phyloP scores from a whole-genome alignment of 2,329 filamentous ascomycete species.

The Dendrostoma leiphaemia region DNA sequence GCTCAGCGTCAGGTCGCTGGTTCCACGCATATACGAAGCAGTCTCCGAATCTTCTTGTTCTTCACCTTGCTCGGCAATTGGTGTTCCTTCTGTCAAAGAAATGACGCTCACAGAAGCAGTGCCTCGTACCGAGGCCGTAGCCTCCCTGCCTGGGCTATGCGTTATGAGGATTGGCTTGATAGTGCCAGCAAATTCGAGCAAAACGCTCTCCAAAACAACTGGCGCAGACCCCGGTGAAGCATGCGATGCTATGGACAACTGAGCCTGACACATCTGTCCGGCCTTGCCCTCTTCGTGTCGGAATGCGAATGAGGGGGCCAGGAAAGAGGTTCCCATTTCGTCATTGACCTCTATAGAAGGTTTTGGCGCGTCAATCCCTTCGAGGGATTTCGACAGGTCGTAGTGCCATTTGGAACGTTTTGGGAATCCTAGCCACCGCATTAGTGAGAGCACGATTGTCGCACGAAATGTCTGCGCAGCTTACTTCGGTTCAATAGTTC shows the following conservation, averaged over 20 bases:
- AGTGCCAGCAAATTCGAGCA: slow-evolving; percentile 55
- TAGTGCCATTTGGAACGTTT: slow-evolving; percentile 58
- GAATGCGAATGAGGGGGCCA: slow-evolving; percentile 40
- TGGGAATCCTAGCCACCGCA: slow-evolving; percentile 44
- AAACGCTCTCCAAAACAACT: slow-evolving; percentile 49
- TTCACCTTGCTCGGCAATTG: slow-evolving; percentile 20
- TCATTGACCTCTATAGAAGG: slow-evolving; percentile 52
- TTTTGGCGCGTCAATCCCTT: slow-evolving; percentile 44
- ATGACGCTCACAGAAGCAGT: slow-evolving; percentile 27
- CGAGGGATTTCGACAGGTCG: slow-evolving; percentile 56
- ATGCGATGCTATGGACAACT: slow-evolving; percentile 56
- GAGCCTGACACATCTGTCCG: slow-evolving; percentile 56
- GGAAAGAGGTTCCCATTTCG: slow-evolving; percentile 50
- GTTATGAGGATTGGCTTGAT: slow-evolving; percentile 54
- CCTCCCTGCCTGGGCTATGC: slow-evolving; percentile 31
- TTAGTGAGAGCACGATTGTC: slow-evolving; percentile 20
- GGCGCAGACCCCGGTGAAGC: slow-evolving; percentile 52
- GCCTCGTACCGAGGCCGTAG: neutral
- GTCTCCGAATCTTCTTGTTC: slow-evolving; percentile 27
- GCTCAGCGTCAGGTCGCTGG: slow-evolving; percentile 61
- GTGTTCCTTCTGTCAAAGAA: slow-evolving; percentile 29
- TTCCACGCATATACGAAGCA: slow-evolving; percentile 43
- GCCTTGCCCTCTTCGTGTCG: slow-evolving; percentile 33
- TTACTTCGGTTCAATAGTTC: slow-evolving; percentile 59
- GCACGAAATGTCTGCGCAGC: slow-evolving; percentile 26